Evolutionary conservation across 1,139 yeast genomes (phyloP), one percentile per base, ranked within the genome.

Genomic region (Taiozyma sp.): DNA sequence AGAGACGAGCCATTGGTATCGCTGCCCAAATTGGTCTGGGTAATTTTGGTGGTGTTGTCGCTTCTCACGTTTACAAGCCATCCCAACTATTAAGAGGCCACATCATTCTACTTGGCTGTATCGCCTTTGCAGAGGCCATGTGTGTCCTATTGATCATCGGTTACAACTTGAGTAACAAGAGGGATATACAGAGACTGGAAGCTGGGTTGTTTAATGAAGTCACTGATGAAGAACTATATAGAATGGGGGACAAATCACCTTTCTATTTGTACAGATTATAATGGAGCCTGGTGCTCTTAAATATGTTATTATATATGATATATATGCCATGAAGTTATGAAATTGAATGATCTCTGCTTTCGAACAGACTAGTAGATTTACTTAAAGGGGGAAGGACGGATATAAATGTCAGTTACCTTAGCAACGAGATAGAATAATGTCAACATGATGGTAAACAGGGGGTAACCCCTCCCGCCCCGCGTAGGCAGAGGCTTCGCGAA

Each of bases 21-120:
- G 76, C 73, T 6, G 57, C 70, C 30, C 76, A 72, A 46, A 70
- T 73, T 42, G 74, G 76, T 7, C 49, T 71, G 30, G 78, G 76
- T 14, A 68, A 70, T 50, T 61, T 73, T 41, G 71, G 73, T 16
- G 76, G 75, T 29, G 67, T 72, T 13, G 59, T 70, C 46, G 67
- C 70, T 6, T 63, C 71, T 46, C 67, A 70, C 48, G 61, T 53
- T 23, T 52, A 52, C 19, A 48, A 23, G 8, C 40, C 44, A 9
- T 45, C 47, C 22, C 4, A 45, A 9, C 50, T 45, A 23, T 34
- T 60, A 16, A 43, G 51, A 40, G 59, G 61, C 4, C 60, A 58
- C 43, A 41, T 45, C 5, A 48, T 58, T 8, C 36, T 49, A 12
- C 44, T 58, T 9, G 61, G 1, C 30, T 54, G n/a, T 39, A 48